Evolutionary conservation across 1,284 basidiomycete species (phyloP).

Genomic region (Peniophora sp.): DNA sequence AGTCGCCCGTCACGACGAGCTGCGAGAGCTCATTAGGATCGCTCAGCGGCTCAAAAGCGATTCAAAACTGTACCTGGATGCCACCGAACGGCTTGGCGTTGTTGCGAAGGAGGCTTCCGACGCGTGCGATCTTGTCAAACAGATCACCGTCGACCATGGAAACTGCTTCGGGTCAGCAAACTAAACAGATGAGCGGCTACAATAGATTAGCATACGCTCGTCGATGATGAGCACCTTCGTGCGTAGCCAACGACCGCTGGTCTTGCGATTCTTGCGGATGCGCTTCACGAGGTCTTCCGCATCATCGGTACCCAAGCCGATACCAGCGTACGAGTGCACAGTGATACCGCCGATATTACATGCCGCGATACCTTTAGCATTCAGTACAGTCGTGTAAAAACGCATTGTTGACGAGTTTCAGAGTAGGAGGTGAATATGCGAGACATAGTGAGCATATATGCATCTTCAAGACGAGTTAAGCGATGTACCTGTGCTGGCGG

Average conservation of each 20-base stretch:
- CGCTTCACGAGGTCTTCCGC: conserved; percentile 51
- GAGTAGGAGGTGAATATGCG: conserved; percentile 3
- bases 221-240: conserved; percentile 84
- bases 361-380: conserved; percentile 68
- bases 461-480: neutral
- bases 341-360: conserved; percentile 90
- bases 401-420: no score
- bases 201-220: conserved; percentile 22
- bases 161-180: conserved; percentile 44
- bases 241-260: conserved; percentile 63
- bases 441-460: neutral
- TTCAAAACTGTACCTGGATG: conserved; percentile 61
- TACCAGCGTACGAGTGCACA: conserved; percentile 85
- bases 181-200: neutral
- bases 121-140: conserved; percentile 76
- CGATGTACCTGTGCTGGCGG: conserved; percentile 72
- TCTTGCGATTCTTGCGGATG: conserved; percentile 61
- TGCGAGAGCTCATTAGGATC: conserved; percentile 18
- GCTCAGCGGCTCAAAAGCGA: neutral
- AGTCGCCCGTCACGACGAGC: conserved; percentile 85
- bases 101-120: conserved; percentile 59
- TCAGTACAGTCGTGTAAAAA: neutral
- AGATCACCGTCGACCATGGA: conserved; percentile 90
- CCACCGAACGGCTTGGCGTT: conserved; percentile 74
- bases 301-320: conserved; percentile 70